Evolutionary conservation across 345 rosid genomes (phyloP), one percentile per base, ranked within the genome.

Genomic region (Kandelia obovata): DNA sequence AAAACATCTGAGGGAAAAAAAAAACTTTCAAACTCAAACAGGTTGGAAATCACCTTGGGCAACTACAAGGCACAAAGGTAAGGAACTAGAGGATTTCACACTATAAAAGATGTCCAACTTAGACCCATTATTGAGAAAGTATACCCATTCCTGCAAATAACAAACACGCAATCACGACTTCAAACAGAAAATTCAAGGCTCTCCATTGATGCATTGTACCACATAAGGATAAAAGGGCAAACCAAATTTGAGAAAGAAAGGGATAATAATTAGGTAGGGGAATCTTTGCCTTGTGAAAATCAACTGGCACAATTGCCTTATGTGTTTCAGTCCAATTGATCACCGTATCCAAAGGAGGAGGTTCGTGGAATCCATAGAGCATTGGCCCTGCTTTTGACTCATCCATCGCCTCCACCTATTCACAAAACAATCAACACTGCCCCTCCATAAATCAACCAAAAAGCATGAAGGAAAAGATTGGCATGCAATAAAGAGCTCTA

Each of bases 121-220:
- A 7, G 90, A 88, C 64, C 86, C 86, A 61, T 77, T 68, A 71
- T 88, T 86, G 31, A 88, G 80, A 74, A 72, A 88, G 69, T 76
- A 76, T 19, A 78, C 6, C 90, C 92, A 88, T 56, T 86, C 83
- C 92, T 86, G 84, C 73, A 71, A 58, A 53, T 25, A 1, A 34
- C 15, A 55, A 43, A 62, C 51, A 30, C 3, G 13, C 49, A 7
- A 61, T 43, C 16, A 43, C 49, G 13, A 43, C 49, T 43, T 43
- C 49, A 13, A 15, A 43, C 49, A 43, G 49, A 3, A 43, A 43
- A 43, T 43, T 15, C 49, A 43, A 43, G 49, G 13, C 49, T 43
- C 49, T 43, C 49, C 49, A 43, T 43, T 43, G 2, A 43, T 43
- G 16, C 47, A 11, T 9, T 39, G 47, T 39, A 39, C 47, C 0